Evolutionary conservation across 2,329 filamentous ascomycete species (phyloP), one percentile per base, ranked within the genome.

Genomic region (Hymenoscyphus repandus): DNA sequence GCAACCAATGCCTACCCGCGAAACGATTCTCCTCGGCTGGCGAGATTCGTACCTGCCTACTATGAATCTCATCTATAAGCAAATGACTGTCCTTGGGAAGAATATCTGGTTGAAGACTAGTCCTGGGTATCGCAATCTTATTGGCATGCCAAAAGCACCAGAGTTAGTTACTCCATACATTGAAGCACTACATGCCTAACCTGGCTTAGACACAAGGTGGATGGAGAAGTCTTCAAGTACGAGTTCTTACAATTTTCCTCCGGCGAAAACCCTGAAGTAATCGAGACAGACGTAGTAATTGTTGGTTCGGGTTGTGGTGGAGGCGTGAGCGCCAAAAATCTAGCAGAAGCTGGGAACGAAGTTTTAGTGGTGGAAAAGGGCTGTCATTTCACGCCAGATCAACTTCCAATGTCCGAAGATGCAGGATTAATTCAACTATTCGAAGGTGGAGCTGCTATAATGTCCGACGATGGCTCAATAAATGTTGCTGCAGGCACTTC

Each of bases 281-380:
- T 95, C 36, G 81, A 90, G 48, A 85, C 87, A 0, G 92, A 96
- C 66, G 82, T 95, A 1, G 81, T 95, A 37, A 83, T 96, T 51
- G 77, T 96, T 17, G 91, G 91, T 2, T 93, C 88, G 34, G 91
- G 91, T 27, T 95, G 88, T 60, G 91, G 91, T 55, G 90, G 88
- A 37, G 88, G 78, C 9, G 90, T 96, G 0, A 80, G 78, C 33
- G 90, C 91, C 20, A 91, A 91, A 68, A 85, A 88, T 45, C 72
- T 96, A 1, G 81, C 90, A 9, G 84, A 90, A 67, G 86, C 85
- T 1, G 88, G 87, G 3, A 75, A 87, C 56, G 74, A 75, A 17
- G 89, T 96, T 27, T 67, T 95, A 3, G 88, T 96, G 1, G 83
- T 90, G 2, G 90, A 95, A 58, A 93, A 93, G 65, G 81, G 80